Evolutionary conservation across 2,329 filamentous ascomycete genomes (phyloP).

Genomic region (Drechslerella stenobrocha): DNA sequence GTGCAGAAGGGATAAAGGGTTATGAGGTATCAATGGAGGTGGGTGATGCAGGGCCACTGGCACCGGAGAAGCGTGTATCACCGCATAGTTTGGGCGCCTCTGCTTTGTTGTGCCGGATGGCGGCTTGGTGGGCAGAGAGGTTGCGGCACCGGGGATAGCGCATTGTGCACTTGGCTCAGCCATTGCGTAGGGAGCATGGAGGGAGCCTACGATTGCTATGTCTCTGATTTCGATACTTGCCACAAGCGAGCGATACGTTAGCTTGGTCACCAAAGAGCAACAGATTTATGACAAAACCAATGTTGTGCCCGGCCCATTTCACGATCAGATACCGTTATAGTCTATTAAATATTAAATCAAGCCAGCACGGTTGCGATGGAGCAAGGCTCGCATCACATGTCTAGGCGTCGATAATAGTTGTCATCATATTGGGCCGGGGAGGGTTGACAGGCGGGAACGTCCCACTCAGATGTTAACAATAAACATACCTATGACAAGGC

Average conservation of each 20-base stretch:
- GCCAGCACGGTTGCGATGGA: slow-evolving; percentile 53
- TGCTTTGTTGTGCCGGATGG: slow-evolving; percentile 53
- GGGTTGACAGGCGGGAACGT: neutral
- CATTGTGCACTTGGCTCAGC: slow-evolving; percentile 46
- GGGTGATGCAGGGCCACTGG: slow-evolving; percentile 82
- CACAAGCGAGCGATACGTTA: too few species aligned
- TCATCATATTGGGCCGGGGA: slow-evolving; percentile 50
- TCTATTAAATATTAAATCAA: slow-evolving; percentile 67
- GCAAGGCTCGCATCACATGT: slow-evolving; percentile 45
- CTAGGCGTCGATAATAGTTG: slow-evolving; percentile 48
- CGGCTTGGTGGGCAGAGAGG: slow-evolving; percentile 38
- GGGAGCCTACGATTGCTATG: too few species aligned
- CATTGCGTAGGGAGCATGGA: slow-evolving; percentile 29
- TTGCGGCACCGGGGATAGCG: slow-evolving; percentile 47
- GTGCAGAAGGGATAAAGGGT: slow-evolving; percentile 83
- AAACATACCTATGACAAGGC: slow-evolving; percentile 43
- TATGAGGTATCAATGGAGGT: slow-evolving; percentile 85
- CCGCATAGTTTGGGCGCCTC: slow-evolving; percentile 65
- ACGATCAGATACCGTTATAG: slow-evolving; percentile 98
- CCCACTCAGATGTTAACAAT: slow-evolving; percentile 3
- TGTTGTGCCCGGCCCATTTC: slow-evolving; percentile 53
- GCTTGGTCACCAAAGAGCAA: slow-evolving; percentile 39
- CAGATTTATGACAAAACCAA: slow-evolving; percentile 43
- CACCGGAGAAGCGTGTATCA: slow-evolving; percentile 79
- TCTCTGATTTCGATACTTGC: too few species aligned